These are phyloP conservation scores for Mycena rebaudengoi DNA, from an alignment of 768 basidiomycete genomes.

Conservation along the genomic window DNA sequence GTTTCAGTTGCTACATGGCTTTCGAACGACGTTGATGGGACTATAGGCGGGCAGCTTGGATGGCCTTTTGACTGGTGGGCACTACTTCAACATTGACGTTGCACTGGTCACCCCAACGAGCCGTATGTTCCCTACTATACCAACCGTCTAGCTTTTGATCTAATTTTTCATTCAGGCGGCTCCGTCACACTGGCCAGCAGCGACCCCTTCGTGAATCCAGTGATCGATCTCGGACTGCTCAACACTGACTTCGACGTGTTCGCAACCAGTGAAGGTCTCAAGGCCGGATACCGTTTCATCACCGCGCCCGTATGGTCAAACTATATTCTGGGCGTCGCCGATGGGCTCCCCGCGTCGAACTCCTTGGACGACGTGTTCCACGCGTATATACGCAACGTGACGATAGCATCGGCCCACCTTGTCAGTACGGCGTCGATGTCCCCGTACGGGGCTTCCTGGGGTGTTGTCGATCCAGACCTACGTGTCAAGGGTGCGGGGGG, in stretches of 20 bases:
- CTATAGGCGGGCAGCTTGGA: slow-evolving; percentile 2
- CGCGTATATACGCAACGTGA: not conserved
- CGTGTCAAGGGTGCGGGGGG: slow-evolving; percentile 4
- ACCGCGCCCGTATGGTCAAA: not conserved
- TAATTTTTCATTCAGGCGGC: slow-evolving; percentile 29
- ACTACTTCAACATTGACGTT: slow-evolving; percentile 6
- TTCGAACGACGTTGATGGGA: not conserved
- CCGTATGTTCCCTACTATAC: slow-evolving; percentile 25
- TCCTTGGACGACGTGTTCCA: slow-evolving; percentile 3
- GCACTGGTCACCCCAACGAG: slow-evolving; percentile 20
- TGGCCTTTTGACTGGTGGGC: not conserved
- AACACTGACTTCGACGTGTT: slow-evolving; percentile 23
- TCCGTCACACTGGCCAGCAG: slow-evolving; percentile 41
- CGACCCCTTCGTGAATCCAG: slow-evolving; percentile 47
- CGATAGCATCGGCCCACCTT: slow-evolving; percentile 5
- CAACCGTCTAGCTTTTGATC: not conserved
- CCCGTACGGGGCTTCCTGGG: not conserved
- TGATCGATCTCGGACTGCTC: slow-evolving; percentile 56
- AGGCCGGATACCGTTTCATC: not conserved
- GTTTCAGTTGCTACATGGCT: not conserved
- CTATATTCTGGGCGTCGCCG: not conserved
- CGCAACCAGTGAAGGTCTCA: slow-evolving; percentile 25
- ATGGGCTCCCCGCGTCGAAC: not conserved
- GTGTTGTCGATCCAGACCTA: slow-evolving; percentile 11
- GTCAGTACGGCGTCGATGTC: slow-evolving; percentile 10